Percentiles rank a stretch among this genome's conserved stretches.
Evolutionary conservation across 2,329 filamentous ascomycete genomes (phyloP).

Genomic region (Claviceps sp.): DNA sequence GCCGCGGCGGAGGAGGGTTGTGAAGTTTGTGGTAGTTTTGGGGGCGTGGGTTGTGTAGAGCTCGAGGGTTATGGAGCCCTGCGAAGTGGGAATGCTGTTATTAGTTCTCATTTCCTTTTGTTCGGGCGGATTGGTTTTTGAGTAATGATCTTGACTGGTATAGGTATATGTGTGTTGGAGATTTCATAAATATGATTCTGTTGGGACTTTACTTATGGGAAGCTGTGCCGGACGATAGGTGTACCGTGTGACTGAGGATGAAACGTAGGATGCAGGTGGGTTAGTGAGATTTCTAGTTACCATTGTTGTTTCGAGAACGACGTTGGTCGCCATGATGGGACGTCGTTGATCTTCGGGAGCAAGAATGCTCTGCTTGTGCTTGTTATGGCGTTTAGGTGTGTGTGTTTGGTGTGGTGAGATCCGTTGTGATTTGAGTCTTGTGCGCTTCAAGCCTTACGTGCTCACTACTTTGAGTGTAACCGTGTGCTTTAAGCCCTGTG

Average conservation of each 20-base stretch:
- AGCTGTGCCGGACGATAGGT: no score
- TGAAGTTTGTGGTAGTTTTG: constrained; percentile 80
- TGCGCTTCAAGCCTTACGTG: no score
- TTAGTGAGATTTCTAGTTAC: constrained; percentile 29
- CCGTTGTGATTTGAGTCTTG: no score
- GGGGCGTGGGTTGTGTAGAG: constrained; percentile 85
- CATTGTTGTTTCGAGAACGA: constrained; percentile 77
- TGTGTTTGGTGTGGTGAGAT: neutral
- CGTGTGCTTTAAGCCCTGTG: no score
- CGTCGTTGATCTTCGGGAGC: neutral
- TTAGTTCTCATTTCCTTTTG: no score
- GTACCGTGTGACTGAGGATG: neutral
- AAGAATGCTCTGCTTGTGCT: no score
- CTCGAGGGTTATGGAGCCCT: constrained; percentile 78
- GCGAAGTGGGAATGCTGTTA: neutral
- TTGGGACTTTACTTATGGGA: no score
- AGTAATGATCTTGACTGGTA: no score
- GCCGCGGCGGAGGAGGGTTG: constrained; percentile 61
- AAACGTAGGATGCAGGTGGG: neutral
- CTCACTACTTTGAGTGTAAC: no score
- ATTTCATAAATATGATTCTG: no score
- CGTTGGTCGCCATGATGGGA: constrained; percentile 55
- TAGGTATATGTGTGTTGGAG: no score
- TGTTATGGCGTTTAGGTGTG: neutral
- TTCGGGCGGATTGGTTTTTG: neutral